These are phyloP conservation scores for Verticillium tricorpus DNA, from an alignment of 2,329 filamentous ascomycete species.

Conservation along the genomic window DNA sequence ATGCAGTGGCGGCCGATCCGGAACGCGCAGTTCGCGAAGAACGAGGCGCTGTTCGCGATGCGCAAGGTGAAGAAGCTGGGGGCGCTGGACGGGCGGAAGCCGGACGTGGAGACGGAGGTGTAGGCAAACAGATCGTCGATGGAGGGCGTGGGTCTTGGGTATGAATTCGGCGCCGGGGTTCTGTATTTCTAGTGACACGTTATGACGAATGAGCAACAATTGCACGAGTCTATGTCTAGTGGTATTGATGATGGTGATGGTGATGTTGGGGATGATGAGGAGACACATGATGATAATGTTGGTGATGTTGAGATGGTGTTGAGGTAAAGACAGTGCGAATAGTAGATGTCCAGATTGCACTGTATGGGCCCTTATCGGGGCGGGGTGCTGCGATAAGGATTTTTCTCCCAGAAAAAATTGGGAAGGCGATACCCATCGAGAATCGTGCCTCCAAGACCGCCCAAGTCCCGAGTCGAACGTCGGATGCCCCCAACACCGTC, in stretches of 20 bases:
- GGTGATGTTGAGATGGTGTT: background rate
- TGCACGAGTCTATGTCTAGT: too few species aligned
- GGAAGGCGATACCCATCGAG: background rate
- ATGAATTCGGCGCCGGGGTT: too few species aligned
- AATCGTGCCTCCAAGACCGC: background rate
- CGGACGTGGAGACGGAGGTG: conserved; percentile 79
- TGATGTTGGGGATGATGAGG: too few species aligned
- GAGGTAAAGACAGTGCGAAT: background rate
- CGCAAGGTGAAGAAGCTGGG: conserved; percentile 73
- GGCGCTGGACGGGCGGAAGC: conserved; percentile 74
- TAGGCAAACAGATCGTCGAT: conserved; percentile 18
- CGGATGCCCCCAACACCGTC: conserved; percentile 3
- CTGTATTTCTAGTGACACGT: background rate
- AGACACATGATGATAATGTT: too few species aligned
- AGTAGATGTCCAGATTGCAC: background rate
- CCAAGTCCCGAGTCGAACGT: conserved; percentile 1
- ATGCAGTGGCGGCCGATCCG: conserved; percentile 95
- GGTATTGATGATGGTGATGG: too few species aligned
- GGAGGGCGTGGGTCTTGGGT: too few species aligned
- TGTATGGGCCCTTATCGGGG: conserved; percentile 9
- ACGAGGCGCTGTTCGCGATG: conserved; percentile 77
- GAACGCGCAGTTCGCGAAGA: conserved; percentile 80
- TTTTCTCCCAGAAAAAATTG: conserved; percentile 14
- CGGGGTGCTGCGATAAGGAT: conserved; percentile 14
- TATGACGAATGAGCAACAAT: background rate